Evolutionary conservation across 345 rosid species (phyloP).

Genomic region (Pistacia atlantica): DNA sequence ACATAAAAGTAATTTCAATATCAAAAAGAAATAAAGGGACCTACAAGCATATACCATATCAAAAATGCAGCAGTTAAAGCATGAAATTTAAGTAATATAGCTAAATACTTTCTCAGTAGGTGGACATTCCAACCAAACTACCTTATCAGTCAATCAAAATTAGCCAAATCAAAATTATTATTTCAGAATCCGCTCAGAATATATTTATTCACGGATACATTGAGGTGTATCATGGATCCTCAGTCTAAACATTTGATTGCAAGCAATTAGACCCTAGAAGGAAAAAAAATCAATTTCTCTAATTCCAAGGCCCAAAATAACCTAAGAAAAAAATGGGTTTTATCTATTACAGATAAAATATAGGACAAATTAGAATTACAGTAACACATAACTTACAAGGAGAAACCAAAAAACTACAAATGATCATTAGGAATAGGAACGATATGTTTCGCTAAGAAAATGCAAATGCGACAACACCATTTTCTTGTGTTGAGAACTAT

Average conservation of each 20-base stretch:
- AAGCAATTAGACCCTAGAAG: not conserved
- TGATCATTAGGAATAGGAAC: not conserved
- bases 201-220: not conserved
- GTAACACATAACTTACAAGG: not conserved
- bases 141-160: not conserved
- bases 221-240: not conserved
- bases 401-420: slow-evolving; percentile 2
- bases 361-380: not conserved
- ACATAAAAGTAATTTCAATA: not conserved
- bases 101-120: not conserved
- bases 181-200: not conserved
- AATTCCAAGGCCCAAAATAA: not conserved
- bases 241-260: not conserved
- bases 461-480: not conserved
- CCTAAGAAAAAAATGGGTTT: not conserved
- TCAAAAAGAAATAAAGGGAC: no score
- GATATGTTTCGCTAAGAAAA: not conserved
- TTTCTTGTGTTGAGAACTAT: not conserved
- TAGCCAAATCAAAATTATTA: not conserved
- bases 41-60: no score
- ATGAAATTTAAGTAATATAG: not conserved
- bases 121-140: not conserved
- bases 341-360: not conserved
- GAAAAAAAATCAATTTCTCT: not conserved
- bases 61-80: not conserved